These are phyloP conservation scores for Chenopodium berlandieri DNA, from an alignment of 148 eudicot species.

Conservation along the genomic window DNA sequence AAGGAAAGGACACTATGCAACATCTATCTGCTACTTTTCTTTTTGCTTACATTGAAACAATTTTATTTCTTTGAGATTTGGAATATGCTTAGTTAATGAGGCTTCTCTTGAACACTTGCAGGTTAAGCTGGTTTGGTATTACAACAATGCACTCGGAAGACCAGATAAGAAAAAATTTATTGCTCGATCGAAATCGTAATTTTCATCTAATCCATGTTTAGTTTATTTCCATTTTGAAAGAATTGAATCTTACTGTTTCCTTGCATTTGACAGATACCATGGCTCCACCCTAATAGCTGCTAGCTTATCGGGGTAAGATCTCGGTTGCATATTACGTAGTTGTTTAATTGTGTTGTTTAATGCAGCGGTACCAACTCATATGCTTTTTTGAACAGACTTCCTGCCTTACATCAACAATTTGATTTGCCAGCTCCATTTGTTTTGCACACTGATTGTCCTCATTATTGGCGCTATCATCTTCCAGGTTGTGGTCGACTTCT, in stretches of 20 bases:
- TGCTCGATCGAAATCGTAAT: constrained; percentile 88
- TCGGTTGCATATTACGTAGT: background rate
- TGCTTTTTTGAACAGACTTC: constrained; percentile 46
- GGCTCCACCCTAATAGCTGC: constrained; percentile 94
- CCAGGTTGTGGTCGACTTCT: constrained; percentile 51
- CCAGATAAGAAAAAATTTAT: constrained; percentile 95
- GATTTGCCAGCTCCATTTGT: constrained; percentile 98
- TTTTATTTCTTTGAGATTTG: background rate
- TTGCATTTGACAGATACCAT: constrained; percentile 68
- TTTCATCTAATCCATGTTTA: background rate
- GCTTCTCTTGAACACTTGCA: constrained; percentile 30
- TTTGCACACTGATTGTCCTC: constrained; percentile 95
- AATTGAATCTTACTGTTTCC: constrained; percentile 13
- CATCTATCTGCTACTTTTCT: background rate
- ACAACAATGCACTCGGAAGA: constrained; percentile 95
- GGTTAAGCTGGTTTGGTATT: constrained; percentile 99
- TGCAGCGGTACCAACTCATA: constrained; percentile 9
- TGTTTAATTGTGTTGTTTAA: background rate
- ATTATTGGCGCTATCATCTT: constrained; percentile 94
- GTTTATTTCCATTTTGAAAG: constrained; percentile 10
- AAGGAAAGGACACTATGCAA: background rate
- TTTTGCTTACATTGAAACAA: background rate
- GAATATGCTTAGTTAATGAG: background rate
- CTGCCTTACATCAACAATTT: constrained; percentile 88
- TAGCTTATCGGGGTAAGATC: constrained; percentile 85